phyloP scores from a whole-genome alignment of 306 rosid species.

The Alnus rubra region DNA sequence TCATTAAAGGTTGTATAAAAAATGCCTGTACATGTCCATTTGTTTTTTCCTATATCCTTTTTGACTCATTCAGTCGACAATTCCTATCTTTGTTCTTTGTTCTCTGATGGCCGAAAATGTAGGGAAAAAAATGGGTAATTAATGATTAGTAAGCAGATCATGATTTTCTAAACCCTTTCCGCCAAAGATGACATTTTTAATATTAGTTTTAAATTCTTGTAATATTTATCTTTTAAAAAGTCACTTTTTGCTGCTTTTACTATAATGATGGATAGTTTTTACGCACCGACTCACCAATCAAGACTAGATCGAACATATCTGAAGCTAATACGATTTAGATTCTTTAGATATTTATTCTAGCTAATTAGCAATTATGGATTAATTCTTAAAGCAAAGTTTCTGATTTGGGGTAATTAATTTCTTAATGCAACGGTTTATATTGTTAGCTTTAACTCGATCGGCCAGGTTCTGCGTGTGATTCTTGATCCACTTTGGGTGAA shows the following conservation, averaged over 20 bases:
- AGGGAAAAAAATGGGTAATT: neutral
- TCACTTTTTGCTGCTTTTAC: slow-evolving; percentile 26
- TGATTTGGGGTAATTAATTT: neutral
- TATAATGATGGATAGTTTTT: slow-evolving; percentile 24
- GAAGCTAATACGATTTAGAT: slow-evolving; percentile 27
- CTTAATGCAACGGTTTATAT: neutral
- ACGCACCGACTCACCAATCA: slow-evolving; percentile 40
- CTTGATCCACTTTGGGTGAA: slow-evolving; percentile 7
- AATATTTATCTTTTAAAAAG: neutral
- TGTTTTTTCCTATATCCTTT: slow-evolving; percentile 23
- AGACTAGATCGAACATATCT: slow-evolving; percentile 31
- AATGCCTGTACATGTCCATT: neutral
- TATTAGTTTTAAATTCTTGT: slow-evolving; percentile 18
- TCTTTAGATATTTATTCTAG: slow-evolving; percentile 33
- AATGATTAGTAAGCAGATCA: slow-evolving; percentile 32
- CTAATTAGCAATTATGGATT: slow-evolving; percentile 11
- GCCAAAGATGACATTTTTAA: slow-evolving; percentile 52
- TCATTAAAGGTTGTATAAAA: neutral
- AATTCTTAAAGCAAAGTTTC: neutral
- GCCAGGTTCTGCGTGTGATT: neutral
- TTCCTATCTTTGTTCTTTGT: slow-evolving; percentile 7
- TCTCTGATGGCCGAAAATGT: neutral
- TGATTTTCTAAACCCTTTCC: slow-evolving; percentile 48
- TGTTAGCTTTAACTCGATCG: no score
- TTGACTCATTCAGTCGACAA: slow-evolving; percentile 27